Conservation (phyloP, 1,139 yeast species). For the Magnusiomyces ingens region DNA sequence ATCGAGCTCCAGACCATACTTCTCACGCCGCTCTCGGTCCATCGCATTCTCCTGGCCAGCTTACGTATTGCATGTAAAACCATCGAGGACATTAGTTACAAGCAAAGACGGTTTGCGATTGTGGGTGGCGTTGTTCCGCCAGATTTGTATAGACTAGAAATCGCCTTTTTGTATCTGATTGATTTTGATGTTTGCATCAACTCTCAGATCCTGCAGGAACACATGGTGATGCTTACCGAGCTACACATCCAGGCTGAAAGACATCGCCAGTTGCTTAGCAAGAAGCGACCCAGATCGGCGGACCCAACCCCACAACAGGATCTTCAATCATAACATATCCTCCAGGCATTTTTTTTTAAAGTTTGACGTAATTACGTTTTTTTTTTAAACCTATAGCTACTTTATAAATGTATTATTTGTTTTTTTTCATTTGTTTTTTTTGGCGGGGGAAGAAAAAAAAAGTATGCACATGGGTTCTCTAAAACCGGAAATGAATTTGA, state of each 20-base stretch:
- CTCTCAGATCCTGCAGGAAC: slow-evolving; percentile 25
- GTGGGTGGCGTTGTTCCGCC: slow-evolving; percentile 45
- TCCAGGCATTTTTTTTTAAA: too few relatives aligned
- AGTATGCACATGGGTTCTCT: too few relatives aligned
- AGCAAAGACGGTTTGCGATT: slow-evolving; percentile 45
- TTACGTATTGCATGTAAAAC: slow-evolving; percentile 46
- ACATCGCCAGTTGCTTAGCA: slow-evolving; percentile 7
- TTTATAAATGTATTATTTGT: too few relatives aligned
- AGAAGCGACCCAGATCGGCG: background rate
- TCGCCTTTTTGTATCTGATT: slow-evolving; percentile 39
- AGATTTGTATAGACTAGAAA: slow-evolving; percentile 43
- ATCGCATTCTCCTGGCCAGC: slow-evolving; percentile 44
- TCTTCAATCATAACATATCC: too few relatives aligned
- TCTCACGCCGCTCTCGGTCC: slow-evolving; percentile 39
- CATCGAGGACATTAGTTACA: slow-evolving; percentile 46
- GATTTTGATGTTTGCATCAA: slow-evolving; percentile 35
- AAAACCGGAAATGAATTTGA: too few relatives aligned
- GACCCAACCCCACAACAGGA: background rate
- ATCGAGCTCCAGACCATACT: slow-evolving; percentile 31
- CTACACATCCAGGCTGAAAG: slow-evolving; percentile 20
- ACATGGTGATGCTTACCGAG: slow-evolving; percentile 23
- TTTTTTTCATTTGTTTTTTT: too few relatives aligned
- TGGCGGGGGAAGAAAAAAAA: too few relatives aligned
- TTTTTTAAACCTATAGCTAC: too few relatives aligned
- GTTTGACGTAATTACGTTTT: too few relatives aligned